Evolutionary conservation across 2,329 filamentous ascomycete species (phyloP).

Genomic region (Zopfia rhizophila): DNA sequence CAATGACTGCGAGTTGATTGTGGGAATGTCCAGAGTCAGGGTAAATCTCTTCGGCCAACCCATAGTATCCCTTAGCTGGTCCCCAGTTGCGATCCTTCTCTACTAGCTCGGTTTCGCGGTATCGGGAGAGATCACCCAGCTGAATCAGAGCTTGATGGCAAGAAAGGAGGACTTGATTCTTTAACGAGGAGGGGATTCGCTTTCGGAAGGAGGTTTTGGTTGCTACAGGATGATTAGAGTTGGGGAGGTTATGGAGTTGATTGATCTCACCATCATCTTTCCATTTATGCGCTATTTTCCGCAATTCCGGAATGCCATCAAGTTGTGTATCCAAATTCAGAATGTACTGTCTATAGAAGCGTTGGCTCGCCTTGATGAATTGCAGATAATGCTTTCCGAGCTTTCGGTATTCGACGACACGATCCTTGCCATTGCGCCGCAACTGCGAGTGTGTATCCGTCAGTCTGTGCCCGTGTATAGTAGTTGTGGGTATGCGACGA

Average conservation of each 20-base stretch:
- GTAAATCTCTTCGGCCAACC: constrained; percentile 79
- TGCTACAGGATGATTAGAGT: constrained; percentile 52
- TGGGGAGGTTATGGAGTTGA: constrained; percentile 2
- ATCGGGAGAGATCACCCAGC: constrained; percentile 89
- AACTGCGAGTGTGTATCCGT: constrained; percentile 46
- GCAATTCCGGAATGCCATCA: constrained; percentile 66
- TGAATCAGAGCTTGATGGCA: constrained; percentile 87
- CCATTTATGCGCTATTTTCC: constrained; percentile 63
- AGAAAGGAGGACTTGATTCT: constrained; percentile 72
- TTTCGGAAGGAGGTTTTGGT: constrained; percentile 39
- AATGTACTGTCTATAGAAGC: constrained; percentile 88
- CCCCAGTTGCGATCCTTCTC: constrained; percentile 79
- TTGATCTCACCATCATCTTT: constrained; percentile 46
- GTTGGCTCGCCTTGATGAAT: constrained; percentile 88
- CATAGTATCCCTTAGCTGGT: constrained; percentile 84
- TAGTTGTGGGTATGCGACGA: constrained; percentile 17
- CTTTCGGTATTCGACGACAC: constrained; percentile 75
- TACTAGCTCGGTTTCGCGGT: constrained; percentile 78
- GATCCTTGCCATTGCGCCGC: constrained; percentile 62
- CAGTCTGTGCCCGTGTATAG: constrained; percentile 2
- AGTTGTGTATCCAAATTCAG: constrained; percentile 75
- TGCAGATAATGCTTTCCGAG: constrained; percentile 82
- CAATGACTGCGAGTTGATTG: constrained; percentile 91
- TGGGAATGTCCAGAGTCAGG: constrained; percentile 84
- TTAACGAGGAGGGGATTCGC: constrained; percentile 61